Evolutionary conservation across 2,329 filamentous ascomycete species (phyloP).

Genomic region (Colletotrichum brevisporum): DNA sequence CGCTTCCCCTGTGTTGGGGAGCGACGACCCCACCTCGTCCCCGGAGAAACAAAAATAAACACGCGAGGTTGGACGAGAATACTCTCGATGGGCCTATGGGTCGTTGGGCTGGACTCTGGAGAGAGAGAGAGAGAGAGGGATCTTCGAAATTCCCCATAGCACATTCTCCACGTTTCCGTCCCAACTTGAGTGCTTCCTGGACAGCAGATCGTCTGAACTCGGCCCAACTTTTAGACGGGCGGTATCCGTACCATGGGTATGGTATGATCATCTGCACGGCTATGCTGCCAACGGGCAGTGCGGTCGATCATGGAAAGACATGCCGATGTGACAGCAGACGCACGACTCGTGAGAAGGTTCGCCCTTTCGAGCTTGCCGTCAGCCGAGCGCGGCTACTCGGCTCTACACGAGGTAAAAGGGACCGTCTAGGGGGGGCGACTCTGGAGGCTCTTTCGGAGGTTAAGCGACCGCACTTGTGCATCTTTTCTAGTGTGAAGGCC

Average conservation of each 20-base stretch:
- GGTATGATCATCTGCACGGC: not conserved
- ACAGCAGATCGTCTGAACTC: conserved; percentile 19
- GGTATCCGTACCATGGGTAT: too few relatives aligned
- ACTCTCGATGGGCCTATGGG: too few relatives aligned
- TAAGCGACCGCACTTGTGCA: not conserved
- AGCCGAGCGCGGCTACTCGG: conserved; percentile 12
- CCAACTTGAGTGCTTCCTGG: not conserved
- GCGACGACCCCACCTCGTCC: too few relatives aligned
- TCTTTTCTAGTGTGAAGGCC: not conserved
- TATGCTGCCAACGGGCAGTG: not conserved
- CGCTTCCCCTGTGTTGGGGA: too few relatives aligned
- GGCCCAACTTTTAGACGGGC: not conserved
- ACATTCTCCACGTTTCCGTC: conserved; percentile 5
- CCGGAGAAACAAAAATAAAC: too few relatives aligned
- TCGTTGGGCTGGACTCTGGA: too few relatives aligned
- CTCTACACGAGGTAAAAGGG: too few relatives aligned
- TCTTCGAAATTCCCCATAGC: not conserved
- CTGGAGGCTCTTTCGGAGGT: not conserved
- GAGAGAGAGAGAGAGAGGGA: too few relatives aligned
- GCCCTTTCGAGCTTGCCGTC: conserved; percentile 20
- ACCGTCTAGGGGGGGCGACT: not conserved
- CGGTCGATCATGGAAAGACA: conserved; percentile 13
- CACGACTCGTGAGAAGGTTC: conserved; percentile 1
- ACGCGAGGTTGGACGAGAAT: too few relatives aligned
- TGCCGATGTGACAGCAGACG: not conserved